Conservation (phyloP, 1,139 yeast species). For the Blastobotrys persicus region DNA sequence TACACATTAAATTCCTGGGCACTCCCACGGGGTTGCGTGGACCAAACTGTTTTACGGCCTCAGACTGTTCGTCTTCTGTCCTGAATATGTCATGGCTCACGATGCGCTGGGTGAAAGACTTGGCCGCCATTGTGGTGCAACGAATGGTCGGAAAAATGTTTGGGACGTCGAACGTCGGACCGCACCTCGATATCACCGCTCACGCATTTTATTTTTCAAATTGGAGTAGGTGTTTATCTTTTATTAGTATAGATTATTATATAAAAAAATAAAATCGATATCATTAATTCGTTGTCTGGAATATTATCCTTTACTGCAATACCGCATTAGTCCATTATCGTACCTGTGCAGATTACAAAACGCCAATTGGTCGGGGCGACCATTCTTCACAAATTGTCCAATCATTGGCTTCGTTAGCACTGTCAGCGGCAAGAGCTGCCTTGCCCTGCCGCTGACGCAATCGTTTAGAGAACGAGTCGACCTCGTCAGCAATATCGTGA, state of each 20-base stretch:
- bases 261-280: too few species aligned
- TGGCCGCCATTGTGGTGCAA: slow-evolving; percentile 3
- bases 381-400: slow-evolving; percentile 19
- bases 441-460: slow-evolving; percentile 11
- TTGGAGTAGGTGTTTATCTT: too few species aligned
- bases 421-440: not conserved
- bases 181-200: too few species aligned
- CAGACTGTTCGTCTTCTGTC: slow-evolving; percentile 13
- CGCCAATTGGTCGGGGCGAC: slow-evolving; percentile 30
- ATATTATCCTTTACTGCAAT: too few species aligned
- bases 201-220: too few species aligned
- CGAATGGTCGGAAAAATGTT: too few species aligned
- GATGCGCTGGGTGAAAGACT: slow-evolving; percentile 9
- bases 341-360: slow-evolving; percentile 22
- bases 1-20: slow-evolving; percentile 15
- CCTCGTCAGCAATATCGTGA: slow-evolving; percentile 18
- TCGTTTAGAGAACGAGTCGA: slow-evolving; percentile 19
- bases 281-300: too few species aligned
- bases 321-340: not conserved
- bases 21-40: slow-evolving; percentile 3
- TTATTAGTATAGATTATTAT: too few species aligned
- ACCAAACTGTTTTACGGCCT: slow-evolving; percentile 2
- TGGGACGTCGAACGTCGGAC: too few species aligned
- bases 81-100: slow-evolving; percentile 16
- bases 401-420: not conserved